Base-by-base conservation (phyloP, 371 early-diverging fungal species). In the Mortierella sp. region DNA sequence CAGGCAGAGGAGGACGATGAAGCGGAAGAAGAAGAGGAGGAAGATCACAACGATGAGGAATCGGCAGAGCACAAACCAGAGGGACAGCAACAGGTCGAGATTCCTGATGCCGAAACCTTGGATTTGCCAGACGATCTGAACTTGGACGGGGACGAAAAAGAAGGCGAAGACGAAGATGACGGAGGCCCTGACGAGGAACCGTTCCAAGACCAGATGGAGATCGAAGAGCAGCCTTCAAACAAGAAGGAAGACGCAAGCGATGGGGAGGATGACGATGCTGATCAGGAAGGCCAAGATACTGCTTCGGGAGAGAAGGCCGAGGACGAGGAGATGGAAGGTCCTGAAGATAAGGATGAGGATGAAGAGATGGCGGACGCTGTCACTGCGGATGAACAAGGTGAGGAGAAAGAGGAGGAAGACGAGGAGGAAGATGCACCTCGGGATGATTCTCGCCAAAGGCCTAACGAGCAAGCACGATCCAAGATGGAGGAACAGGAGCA, bases 141-240 rank as follows among this genome's bases (percentile, higher is more conserved):
- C 56, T 63, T 81, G 21, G 83, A 83, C 39, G 76, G 72, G 2
- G 67, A 76, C 54, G 80, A 81, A 26, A 71, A 74, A 41, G 82
- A 80, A 19, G 73, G 66, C 6, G 72, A 80, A 18, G 78, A 68
- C 42, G 65, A 68, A 2, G 61, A 68, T 7, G 82, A 72, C 34
- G 87, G 88, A 46, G 82, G 81, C 19, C 79, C 79, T 8, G 70
- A 80, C 39, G 82, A 86, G 16, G 81, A 84, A 21, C 78, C 82
- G 3, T 65, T 78, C 71, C 43, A 76, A 41, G 71, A 86, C 27
- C 81, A 82, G 55, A 69, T 76, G 66, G 85, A 85, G 23, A 71
- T 71, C 31, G 69, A 70, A 26, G 71, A 71, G 42, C 74, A 72
- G 38, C 46, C 49, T 8, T 79, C 82, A 13, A 72, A 81, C 45